Conservation (phyloP, 768 basidiomycete species). For the Trametes cubensis region DNA sequence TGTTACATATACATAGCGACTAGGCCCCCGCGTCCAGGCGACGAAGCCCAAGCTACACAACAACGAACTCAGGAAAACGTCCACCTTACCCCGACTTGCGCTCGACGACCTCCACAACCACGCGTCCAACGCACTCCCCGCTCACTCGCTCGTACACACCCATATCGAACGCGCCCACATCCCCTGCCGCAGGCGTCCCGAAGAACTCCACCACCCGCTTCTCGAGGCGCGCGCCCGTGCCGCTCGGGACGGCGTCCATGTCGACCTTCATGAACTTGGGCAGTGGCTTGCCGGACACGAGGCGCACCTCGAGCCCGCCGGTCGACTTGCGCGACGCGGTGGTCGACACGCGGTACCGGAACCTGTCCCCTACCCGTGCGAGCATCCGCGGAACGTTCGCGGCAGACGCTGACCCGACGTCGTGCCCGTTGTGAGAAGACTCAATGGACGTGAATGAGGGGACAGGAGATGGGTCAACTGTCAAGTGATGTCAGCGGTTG, state of each 20-base stretch:
- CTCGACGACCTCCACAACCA: slow-evolving; percentile 58
- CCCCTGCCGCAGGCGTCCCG: slow-evolving; percentile 52
- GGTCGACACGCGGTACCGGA: slow-evolving; percentile 56
- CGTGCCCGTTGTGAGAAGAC: slow-evolving; percentile 54
- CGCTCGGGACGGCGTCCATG: slow-evolving; percentile 35
- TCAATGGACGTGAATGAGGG: slow-evolving; percentile 65
- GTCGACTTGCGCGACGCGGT: slow-evolving; percentile 29
- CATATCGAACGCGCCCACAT: slow-evolving; percentile 56
- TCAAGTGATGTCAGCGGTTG: not conserved
- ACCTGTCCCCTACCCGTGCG: slow-evolving; percentile 58
- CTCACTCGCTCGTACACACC: slow-evolving; percentile 57
- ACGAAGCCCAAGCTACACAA: slow-evolving; percentile 5
- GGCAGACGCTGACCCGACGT: slow-evolving; percentile 29
- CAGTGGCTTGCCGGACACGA: slow-evolving; percentile 54
- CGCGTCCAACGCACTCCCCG: slow-evolving; percentile 54
- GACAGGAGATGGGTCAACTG: slow-evolving; percentile 36
- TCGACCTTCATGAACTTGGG: slow-evolving; percentile 61
- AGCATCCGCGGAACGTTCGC: slow-evolving; percentile 43
- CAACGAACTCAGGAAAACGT: not conserved
- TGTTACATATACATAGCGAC: no score
- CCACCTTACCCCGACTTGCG: slow-evolving; percentile 25
- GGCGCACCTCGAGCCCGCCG: slow-evolving; percentile 45
- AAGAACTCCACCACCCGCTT: slow-evolving; percentile 58
- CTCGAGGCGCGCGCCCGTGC: slow-evolving; percentile 33
- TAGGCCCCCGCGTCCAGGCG: no score